Conservation (phyloP, 331 rosid genomes). For the Malus hybrid region DNA sequence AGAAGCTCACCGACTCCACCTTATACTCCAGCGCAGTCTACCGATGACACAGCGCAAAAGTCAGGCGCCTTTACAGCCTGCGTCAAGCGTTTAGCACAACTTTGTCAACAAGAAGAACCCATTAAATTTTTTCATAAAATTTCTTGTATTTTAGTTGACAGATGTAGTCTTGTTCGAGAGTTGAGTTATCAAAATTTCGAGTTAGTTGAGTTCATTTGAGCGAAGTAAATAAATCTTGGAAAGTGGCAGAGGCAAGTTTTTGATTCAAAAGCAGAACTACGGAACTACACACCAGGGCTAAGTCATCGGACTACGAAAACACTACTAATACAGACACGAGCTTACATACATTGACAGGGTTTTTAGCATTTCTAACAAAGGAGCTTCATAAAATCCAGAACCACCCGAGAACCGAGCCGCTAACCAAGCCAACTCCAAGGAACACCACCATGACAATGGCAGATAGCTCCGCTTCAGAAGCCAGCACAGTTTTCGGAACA, state of each 20-base stretch:
- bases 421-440: slow-evolving; percentile 75
- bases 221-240: too few relatives aligned
- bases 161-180: background rate
- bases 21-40: background rate
- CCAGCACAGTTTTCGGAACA: slow-evolving; percentile 61
- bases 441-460: slow-evolving; percentile 77
- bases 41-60: too few relatives aligned
- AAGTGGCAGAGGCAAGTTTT: too few relatives aligned
- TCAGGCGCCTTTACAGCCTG: too few relatives aligned
- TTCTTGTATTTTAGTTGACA: too few relatives aligned
- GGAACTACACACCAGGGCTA: too few relatives aligned
- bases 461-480: slow-evolving; percentile 58
- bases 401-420: slow-evolving; percentile 87
- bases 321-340: too few relatives aligned
- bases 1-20: background rate
- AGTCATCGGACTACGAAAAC: too few relatives aligned
- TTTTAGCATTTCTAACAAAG: background rate
- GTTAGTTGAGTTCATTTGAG: background rate
- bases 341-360: background rate
- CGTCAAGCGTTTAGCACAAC: background rate
- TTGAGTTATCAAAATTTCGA: background rate
- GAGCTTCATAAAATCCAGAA: slow-evolving; percentile 60
- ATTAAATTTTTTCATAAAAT: too few relatives aligned
- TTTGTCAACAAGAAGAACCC: background rate
- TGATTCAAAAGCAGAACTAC: too few relatives aligned